Conservation (phyloP, 2,329 filamentous ascomycete species). For the Arthrobotrys iridis region DNA sequence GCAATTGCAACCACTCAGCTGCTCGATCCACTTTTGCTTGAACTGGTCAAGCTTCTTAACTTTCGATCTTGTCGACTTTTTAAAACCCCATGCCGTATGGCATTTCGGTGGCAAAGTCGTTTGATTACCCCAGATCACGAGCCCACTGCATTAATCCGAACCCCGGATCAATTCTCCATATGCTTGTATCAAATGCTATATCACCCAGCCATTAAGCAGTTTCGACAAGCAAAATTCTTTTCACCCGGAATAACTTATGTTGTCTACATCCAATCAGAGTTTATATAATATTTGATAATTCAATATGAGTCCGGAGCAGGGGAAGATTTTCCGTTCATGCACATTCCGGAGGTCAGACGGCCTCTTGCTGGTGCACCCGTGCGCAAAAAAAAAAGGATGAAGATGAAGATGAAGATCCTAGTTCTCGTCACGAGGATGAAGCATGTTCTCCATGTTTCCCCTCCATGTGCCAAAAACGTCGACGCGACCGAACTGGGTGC, state of each 20-base stretch:
- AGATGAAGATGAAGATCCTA: neutral
- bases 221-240: constrained; percentile 53
- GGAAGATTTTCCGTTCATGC: constrained; percentile 53
- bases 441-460: neutral
- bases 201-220: constrained; percentile 15
- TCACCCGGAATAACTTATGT: constrained; percentile 51
- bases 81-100: constrained; percentile 24
- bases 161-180: constrained; percentile 39
- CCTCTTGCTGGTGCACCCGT: neutral
- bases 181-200: constrained; percentile 29
- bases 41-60: constrained; percentile 12
- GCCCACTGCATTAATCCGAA: constrained; percentile 49
- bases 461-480: neutral
- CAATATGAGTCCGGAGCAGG: constrained; percentile 26
- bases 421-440: constrained; percentile 22
- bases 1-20: constrained; percentile 17
- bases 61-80: constrained; percentile 5
- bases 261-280: constrained; percentile 31
- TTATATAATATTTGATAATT: neutral
- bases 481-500: constrained; percentile 5
- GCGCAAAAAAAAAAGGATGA: no score
- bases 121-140: constrained; percentile 51
- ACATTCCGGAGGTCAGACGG: constrained; percentile 1
- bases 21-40: constrained; percentile 3
- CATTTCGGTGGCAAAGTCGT: constrained; percentile 29